Conservation (phyloP, 192 early-diverging fungal genomes). For the Chytriomyces confervae region DNA sequence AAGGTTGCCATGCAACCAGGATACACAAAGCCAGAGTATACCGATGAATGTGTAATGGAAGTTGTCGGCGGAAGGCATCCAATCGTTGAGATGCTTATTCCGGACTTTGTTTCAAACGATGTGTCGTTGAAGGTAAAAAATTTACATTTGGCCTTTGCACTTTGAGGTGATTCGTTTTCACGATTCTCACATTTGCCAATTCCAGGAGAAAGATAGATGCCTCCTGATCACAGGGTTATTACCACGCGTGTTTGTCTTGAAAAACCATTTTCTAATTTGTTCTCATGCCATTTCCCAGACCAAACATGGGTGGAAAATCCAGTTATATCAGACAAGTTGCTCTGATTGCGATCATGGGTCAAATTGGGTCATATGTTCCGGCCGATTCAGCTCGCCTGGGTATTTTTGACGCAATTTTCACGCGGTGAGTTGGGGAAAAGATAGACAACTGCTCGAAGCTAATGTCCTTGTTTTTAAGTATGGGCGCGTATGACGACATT, state of each 20-base stretch:
- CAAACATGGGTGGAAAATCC: conserved; percentile 80
- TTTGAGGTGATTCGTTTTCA: background rate
- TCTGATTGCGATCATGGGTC: conserved; percentile 62
- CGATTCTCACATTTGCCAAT: background rate
- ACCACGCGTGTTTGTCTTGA: conserved; percentile 10
- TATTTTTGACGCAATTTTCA: conserved; percentile 72
- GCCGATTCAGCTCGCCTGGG: conserved; percentile 68
- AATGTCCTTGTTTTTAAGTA: conserved; percentile 19
- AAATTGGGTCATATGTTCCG: conserved; percentile 77
- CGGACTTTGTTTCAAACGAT: conserved; percentile 69
- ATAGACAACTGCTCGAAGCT: background rate
- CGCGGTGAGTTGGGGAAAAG: conserved; percentile 38
- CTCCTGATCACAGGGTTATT: conserved; percentile 33
- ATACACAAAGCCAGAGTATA: conserved; percentile 68
- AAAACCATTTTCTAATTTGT: background rate
- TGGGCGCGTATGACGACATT: conserved; percentile 73
- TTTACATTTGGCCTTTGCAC: background rate
- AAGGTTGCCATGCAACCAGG: conserved; percentile 64
- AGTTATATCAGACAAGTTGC: conserved; percentile 50
- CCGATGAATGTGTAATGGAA: conserved; percentile 53
- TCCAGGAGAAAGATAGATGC: conserved; percentile 33
- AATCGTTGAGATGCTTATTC: conserved; percentile 65
- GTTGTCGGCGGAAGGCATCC: conserved; percentile 71
- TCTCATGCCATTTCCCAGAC: conserved; percentile 26
- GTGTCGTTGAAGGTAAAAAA: conserved; percentile 44